Base-by-base conservation (phyloP, 2,329 filamentous ascomycete genomes). In the Diaporthe citri region DNA sequence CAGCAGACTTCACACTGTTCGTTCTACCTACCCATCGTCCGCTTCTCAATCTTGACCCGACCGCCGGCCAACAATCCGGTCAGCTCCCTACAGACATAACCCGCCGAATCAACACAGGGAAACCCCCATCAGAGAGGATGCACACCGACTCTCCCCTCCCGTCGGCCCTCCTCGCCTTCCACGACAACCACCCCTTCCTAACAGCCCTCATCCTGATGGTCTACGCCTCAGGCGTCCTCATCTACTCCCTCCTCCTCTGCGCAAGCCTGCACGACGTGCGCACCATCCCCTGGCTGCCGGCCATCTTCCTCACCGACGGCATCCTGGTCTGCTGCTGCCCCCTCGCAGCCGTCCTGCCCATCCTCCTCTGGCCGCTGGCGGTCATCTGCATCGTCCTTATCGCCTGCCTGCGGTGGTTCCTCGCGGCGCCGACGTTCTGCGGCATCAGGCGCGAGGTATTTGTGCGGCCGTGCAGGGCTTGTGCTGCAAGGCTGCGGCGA, bases 301-400 rank as follows among this genome's bases (percentile, higher is more conserved):
- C 20, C 8, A 28, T 69, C 22, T 55, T 55, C 34, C 22, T 39
- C 12, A 55, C 48, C 1, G 64, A 69, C 64, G 64, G 64, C 64
- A 28, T 69, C 25, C 48, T 69, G 13, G 13, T 69, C n/a, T 69
- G 64, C n/a, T 55, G n/a, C 34, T 69, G 34, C 17, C 64, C 64
- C 7, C 48, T 69, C 17, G 46, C 64, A 2, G 34, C 36, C 13
- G 20, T 55, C 1, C 22, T 55, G 0, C 64, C 64, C 0, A 41
- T 55, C 13, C 0, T 69, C 34, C 36, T 69, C 3, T 69, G 64
- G 46, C 64, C 64, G 2, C 31, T 67, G 2, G 36, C 55, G 1
- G 2, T 41, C 22, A 1, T 25, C 5, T 17, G 12, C 31, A 6
- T 8, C 20, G 10, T 67, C 34, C n/a, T 52, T 6, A 3, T 31